Evolutionary conservation across 2,329 filamentous ascomycete genomes (phyloP), one percentile per base, ranked within the genome.

Genomic region (Fusarium sp.): DNA sequence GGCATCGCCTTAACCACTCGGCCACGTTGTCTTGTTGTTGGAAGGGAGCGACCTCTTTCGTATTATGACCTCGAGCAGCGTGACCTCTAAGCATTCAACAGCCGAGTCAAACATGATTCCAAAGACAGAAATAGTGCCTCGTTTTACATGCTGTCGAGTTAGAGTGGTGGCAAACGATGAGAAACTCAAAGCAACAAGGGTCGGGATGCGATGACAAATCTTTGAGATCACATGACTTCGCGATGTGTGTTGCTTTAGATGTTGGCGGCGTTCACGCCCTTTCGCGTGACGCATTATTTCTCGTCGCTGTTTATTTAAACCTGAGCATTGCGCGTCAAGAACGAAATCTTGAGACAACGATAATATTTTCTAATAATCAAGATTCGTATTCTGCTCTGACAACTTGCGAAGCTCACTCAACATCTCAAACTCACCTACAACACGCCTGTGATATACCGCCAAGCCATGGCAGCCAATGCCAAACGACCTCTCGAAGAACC

Each of bases 231-330:
- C 78, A 77, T 79, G 78, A 79, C 69, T 65, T 73, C 74, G 77
- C 66, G 78, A 77, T 78, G 61, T 60, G 76, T 78, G 77, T 79
- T 79, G 77, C 78, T 79, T 65, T 79, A 22, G 78, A 79, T 78
- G 65, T 79, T 63, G 73, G 62, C 59, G 61, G 65, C 63, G 59
- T 45, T 59, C 60, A 68, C 77, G 77, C 77, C 75, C 66, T 78
- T 78, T 63, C 58, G 70, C 31, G 58, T 70, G 64, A 70, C 68
- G 47, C 65, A 74, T 69, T 29, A 3, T 27, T 40, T 29, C 18
- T 20, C 13, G n/a, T 52, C 27, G 33, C 7, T 25, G 45, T 40
- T 56, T 27, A 64, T 66, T 68, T 67, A 63, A 69, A 56, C 52
- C 35, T 22, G 20, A 58, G 16, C 25, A 58, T n/a, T 45, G 8